Base-by-base conservation (phyloP, 768 basidiomycete genomes). In the Paxillus rubicundulus region DNA sequence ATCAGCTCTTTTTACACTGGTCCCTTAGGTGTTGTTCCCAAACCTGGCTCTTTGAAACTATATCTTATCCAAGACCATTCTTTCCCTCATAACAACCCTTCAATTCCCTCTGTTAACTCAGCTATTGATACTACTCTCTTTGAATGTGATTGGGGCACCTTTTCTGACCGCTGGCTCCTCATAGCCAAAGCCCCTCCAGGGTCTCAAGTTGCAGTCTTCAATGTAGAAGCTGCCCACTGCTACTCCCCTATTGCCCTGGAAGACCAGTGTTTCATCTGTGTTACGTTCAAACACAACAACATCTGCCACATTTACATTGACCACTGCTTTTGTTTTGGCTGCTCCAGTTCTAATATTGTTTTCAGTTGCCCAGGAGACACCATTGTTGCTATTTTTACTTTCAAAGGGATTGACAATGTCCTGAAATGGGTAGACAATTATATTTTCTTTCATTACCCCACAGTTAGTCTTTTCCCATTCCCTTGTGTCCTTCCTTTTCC, bases 1-100 rank as follows among this genome's bases (percentile, higher is more conserved):
- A 77, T 78, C 32, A 74, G 77, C 2, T 68, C 68, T 0, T 78
- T 78, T 45, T 56, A 58, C 1, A 69, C 76, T 0, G 73, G 74
- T 0, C 78, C 76, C 0, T 59, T 79, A 1, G 70, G 70, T 0
- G 57, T 74, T 2, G 66, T 77, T 0, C 72, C 72, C 2, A 78
- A 77, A 49, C 62, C 62, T 0, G 63, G 65, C 40, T 45, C 62
- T 0, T 71, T 67, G 32, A 37, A 70, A 49, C 74, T 59, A 40
- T 52, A 67, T 0, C 50, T 66, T 4, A 57, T 78, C 1, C 73
- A 77, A 17, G 72, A 77, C 49, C 60, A 73, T n/a, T n/a, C n/a
- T n/a, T n/a, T n/a, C n/a, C n/a, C n/a, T n/a, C n/a, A n/a, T n/a
- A n/a, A 12, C 75, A 16, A 36, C 13, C 5, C 3, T 16, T 36